Evolutionary conservation across 345 rosid species (phyloP).

Genomic region (Eucalyptus leucophloia): DNA sequence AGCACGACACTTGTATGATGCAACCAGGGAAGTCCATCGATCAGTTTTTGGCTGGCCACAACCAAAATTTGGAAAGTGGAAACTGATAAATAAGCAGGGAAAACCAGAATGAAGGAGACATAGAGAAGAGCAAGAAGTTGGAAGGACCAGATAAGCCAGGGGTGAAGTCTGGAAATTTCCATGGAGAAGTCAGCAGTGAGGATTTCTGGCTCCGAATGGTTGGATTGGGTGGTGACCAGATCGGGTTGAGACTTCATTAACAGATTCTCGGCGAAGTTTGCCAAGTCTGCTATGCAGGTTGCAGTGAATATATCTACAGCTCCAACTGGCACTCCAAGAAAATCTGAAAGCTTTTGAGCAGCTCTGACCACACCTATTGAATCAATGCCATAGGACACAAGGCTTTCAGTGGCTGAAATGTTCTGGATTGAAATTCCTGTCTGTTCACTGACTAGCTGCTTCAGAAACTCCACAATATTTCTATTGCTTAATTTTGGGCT

Average conservation of each 20-base stretch:
- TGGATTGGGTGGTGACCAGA: constrained; percentile 1
- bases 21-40: constrained; percentile 4
- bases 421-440: constrained; percentile 26
- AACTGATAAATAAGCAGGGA: constrained; percentile 46
- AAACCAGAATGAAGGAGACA: constrained; percentile 20
- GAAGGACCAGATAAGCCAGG: constrained; percentile 17
- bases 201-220: constrained; percentile 10
- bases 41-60: background rate
- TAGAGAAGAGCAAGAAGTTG: constrained; percentile 40
- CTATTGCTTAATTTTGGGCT: constrained; percentile 12
- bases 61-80: constrained; percentile 19
- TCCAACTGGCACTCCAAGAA: constrained; percentile 50
- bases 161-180: constrained; percentile 28
- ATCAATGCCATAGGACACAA: constrained; percentile 59
- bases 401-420: constrained; percentile 36
- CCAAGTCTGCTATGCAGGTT: constrained; percentile 51
- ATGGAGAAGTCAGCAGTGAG: constrained; percentile 4
- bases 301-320: constrained; percentile 69
- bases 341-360: constrained; percentile 56
- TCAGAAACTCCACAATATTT: constrained; percentile 38
- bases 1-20: constrained; percentile 12
- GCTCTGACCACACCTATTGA: constrained; percentile 67
- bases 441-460: constrained; percentile 34
- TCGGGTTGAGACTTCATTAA: constrained; percentile 34
- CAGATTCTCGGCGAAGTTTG: constrained; percentile 44